Base-by-base conservation (phyloP, 2,329 filamentous ascomycete genomes). In the Phialemoniopsis sp. region DNA sequence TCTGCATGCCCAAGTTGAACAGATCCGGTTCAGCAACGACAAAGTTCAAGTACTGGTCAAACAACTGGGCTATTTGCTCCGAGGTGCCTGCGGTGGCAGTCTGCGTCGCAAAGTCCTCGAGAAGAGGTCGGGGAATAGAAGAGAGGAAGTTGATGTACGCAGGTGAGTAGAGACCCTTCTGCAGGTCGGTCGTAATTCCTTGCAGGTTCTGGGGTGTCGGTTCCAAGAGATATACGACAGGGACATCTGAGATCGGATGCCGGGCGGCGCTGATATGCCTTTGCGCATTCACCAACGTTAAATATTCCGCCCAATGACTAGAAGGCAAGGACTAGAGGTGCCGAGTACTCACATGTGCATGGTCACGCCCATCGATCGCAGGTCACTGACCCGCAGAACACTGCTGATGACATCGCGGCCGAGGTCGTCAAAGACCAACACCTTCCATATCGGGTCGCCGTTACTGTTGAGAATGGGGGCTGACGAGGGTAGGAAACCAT, bases 71-170 rank as follows among this genome's bases (percentile, higher is more conserved):
- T 46, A 98, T 90, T 53, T 87, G 82, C 51, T 97, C 91, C 5
- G 91, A 82, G 1, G 89, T 95, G 18, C 84, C 87, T 12, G 89
- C 82, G 21, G 85, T 70, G 6, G 89, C 90, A 10, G 91, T 94
- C 58, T 95, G 83, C 13, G 87, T 76, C 5, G 90, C 93, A 59
- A 98, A 97, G 45, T 97, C 91, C 69, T 98, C 93, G 37, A 98
- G 79, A 13, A 97, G 72, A 8, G 89, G 85, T 46, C 93, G 79
- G 5, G 91, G 87, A 59, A 98, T 83, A 14, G 91, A 96, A 32
- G 89, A 95, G 39, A 97, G 80, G 63, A 98, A 96, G 69, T 98
- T 98, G 66, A 98, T 81, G 59, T 97, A 94, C 46, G 91, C 91
- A 1, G 91, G 90, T 18, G 88, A 85, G 64, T 98, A 98, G 19